Conservation (phyloP, 495 filamentous ascomycete genomes). For the Chlorociboria aeruginascens region DNA sequence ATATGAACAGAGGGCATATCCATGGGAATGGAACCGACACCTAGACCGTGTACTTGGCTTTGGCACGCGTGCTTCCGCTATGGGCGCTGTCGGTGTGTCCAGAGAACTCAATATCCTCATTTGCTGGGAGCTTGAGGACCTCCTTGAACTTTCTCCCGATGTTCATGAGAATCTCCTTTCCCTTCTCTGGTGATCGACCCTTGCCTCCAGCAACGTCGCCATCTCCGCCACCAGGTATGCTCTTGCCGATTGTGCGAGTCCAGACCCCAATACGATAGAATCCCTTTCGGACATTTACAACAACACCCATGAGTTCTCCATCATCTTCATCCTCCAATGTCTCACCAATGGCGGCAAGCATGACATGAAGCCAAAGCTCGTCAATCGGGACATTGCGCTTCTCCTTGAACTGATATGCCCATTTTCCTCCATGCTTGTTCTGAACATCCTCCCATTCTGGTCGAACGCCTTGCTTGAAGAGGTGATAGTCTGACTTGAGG, state of each 20-base stretch:
- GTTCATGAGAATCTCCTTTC: slow-evolving; percentile 65
- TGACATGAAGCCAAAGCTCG: slow-evolving; percentile 91
- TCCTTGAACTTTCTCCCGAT: slow-evolving; percentile 89
- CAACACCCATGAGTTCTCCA: slow-evolving; percentile 96
- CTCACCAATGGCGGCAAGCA: slow-evolving; percentile 94
- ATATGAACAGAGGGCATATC: background rate
- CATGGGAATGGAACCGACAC: background rate
- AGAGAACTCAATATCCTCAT: slow-evolving; percentile 81
- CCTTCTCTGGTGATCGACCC: slow-evolving; percentile 62
- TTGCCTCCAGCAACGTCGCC: slow-evolving; percentile 55
- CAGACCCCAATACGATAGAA: slow-evolving; percentile 93
- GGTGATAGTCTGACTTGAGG: slow-evolving; percentile 97
- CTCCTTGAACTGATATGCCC: slow-evolving; percentile 94
- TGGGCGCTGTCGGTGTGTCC: slow-evolving; percentile 92
- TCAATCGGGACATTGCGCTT: slow-evolving; percentile 86
- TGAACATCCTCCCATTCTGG: slow-evolving; percentile 97
- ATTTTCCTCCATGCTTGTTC: slow-evolving; percentile 98
- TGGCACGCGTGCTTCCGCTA: slow-evolving; percentile 84
- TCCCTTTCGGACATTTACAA: slow-evolving; percentile 95
- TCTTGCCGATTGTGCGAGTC: slow-evolving; percentile 84
- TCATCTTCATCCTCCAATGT: slow-evolving; percentile 91
- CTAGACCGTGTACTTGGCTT: slow-evolving; percentile 84
- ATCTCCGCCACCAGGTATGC: slow-evolving; percentile 60
- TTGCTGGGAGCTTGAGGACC: slow-evolving; percentile 60
- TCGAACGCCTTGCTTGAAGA: slow-evolving; percentile 94